Conservation (phyloP, 345 rosid species). For the Eucalyptus curtisii region DNA sequence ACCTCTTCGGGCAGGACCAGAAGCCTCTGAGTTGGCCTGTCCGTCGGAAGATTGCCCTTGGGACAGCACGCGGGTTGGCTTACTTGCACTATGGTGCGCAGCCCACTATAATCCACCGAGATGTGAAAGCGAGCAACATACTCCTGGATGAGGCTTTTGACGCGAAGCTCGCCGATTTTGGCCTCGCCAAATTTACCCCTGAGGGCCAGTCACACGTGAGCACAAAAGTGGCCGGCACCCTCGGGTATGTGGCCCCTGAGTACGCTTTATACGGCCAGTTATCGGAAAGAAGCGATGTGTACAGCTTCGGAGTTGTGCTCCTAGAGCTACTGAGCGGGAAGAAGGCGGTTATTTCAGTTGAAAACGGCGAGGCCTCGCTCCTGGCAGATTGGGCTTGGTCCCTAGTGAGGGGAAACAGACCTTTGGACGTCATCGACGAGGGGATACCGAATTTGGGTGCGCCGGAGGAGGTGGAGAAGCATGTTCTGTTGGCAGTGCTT, state of each 20-base stretch:
- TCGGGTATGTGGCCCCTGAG: slow-evolving; percentile 93
- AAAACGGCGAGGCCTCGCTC: slow-evolving; percentile 43
- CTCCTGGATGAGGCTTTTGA: slow-evolving; percentile 73
- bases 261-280: slow-evolving; percentile 73
- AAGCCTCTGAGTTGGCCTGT: slow-evolving; percentile 57
- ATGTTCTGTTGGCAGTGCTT: slow-evolving; percentile 61
- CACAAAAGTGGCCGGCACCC: slow-evolving; percentile 83
- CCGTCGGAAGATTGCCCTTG: slow-evolving; percentile 66
- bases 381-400: slow-evolving; percentile 90
- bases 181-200: slow-evolving; percentile 70
- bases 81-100: slow-evolving; percentile 75
- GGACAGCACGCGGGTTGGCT: slow-evolving; percentile 79
- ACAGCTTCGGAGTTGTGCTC: slow-evolving; percentile 77
- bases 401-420: slow-evolving; percentile 34
- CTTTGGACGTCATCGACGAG: slow-evolving; percentile 55
- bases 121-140: slow-evolving; percentile 75
- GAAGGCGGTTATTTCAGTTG: slow-evolving; percentile 36
- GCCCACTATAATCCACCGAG: slow-evolving; percentile 66
- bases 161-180: slow-evolving; percentile 74
- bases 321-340: slow-evolving; percentile 76
- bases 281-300: slow-evolving; percentile 75
- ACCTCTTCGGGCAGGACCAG: slow-evolving; percentile 38
- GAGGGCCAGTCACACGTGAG: slow-evolving; percentile 74
- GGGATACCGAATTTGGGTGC: slow-evolving; percentile 45
- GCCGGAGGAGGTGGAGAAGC: slow-evolving; percentile 59